A percentile compares a stretch with the other conserved stretches of the same genome.
These are phyloP conservation scores for Cercospora nicotianae DNA, from an alignment of 2,329 filamentous ascomycete species.

Conservation along the genomic window DNA sequence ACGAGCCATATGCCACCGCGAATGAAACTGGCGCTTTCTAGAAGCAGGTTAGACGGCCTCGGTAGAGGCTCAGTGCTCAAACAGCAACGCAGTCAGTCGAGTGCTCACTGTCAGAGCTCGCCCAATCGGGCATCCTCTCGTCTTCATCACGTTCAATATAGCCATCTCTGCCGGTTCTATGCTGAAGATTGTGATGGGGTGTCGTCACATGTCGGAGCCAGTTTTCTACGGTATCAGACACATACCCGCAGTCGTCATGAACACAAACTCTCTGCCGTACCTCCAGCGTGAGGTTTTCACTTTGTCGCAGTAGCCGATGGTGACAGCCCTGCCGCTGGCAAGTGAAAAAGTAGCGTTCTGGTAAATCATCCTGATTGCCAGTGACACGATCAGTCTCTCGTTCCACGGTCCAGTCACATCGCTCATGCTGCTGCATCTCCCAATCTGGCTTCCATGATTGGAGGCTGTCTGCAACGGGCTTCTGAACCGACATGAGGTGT, in stretches of 20 bases:
- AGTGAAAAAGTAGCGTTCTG: conserved; percentile 17
- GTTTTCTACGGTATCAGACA: conserved; percentile 19
- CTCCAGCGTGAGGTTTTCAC: conserved; percentile 16
- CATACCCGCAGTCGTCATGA: conserved; percentile 22
- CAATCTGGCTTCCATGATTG: conserved; percentile 16
- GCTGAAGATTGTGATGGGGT: conserved; percentile 12
- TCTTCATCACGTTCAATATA: not conserved
- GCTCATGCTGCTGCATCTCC: conserved; percentile 14
- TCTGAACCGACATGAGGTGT: conserved; percentile 1
- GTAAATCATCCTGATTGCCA: not conserved
- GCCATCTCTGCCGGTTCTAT: not conserved
- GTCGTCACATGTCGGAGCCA: conserved; percentile 22
- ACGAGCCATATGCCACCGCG: not conserved
- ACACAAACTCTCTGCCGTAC: conserved; percentile 20
- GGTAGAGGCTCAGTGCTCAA: not conserved
- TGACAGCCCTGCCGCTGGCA: conserved; percentile 18
- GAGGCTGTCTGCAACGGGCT: not conserved
- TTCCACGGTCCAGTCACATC: conserved; percentile 15
- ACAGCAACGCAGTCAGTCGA: not conserved
- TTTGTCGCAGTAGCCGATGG: conserved; percentile 15
- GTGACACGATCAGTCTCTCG: conserved; percentile 9
- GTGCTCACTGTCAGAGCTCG: conserved; percentile 13
- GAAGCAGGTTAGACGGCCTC: conserved; percentile 8
- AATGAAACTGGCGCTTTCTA: not conserved
- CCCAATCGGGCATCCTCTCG: not conserved